These are phyloP conservation scores for Pelagophyceae sp. DNA, from an alignment of 352 stramenopile species.

Conservation along the genomic window DNA sequence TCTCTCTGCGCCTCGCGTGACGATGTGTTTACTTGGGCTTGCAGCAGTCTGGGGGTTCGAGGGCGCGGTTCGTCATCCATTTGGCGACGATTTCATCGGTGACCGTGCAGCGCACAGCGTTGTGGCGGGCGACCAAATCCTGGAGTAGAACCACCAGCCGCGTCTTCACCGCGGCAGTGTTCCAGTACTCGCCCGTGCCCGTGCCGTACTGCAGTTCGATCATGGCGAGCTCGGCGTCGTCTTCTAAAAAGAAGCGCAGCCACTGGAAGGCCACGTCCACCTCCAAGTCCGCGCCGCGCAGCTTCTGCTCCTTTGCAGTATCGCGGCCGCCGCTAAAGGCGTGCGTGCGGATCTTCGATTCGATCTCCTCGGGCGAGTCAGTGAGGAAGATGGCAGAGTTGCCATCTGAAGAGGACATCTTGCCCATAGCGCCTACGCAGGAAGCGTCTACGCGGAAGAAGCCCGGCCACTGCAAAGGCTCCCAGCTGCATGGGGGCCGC, in stretches of 20 bases:
- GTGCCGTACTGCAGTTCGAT: slow-evolving; percentile 86
- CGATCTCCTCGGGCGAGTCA: slow-evolving; percentile 90
- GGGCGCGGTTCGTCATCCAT: slow-evolving; percentile 74
- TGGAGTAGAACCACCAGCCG: slow-evolving; percentile 83
- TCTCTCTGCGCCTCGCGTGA: too few species aligned
- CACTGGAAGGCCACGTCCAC: slow-evolving; percentile 98
- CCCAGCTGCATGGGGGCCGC: too few species aligned
- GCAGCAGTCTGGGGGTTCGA: background rate
- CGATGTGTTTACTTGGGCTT: too few species aligned
- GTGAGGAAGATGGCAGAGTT: slow-evolving; percentile 98
- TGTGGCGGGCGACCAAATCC: slow-evolving; percentile 83
- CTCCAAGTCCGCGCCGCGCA: slow-evolving; percentile 95
- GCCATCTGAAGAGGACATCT: slow-evolving; percentile 94
- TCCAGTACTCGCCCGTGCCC: slow-evolving; percentile 80
- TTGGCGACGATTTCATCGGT: slow-evolving; percentile 87
- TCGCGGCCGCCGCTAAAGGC: slow-evolving; percentile 77
- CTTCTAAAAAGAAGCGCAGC: slow-evolving; percentile 97
- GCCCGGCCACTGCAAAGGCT: too few species aligned
- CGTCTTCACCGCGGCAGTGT: slow-evolving; percentile 96
- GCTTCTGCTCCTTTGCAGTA: slow-evolving; percentile 93
- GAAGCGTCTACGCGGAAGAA: too few species aligned
- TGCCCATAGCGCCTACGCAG: slow-evolving; percentile 79
- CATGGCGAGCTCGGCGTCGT: slow-evolving; percentile 87
- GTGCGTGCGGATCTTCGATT: slow-evolving; percentile 63
- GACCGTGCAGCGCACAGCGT: slow-evolving; percentile 78